phyloP scores from a whole-genome alignment of 441 rosid genomes.

The Kokia cookei region DNA sequence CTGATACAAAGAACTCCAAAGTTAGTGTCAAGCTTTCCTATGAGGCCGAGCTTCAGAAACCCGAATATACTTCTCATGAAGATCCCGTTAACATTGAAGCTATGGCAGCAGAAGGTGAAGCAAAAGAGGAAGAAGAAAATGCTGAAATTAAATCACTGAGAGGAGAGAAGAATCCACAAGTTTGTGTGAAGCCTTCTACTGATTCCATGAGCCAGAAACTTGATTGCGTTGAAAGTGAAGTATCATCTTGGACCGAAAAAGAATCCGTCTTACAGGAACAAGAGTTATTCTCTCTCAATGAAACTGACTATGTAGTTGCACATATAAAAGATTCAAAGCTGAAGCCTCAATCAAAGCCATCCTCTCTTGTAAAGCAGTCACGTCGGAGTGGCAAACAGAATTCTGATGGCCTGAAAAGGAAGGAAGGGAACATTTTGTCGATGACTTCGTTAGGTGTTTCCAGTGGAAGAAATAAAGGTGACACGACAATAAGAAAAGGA shows the following conservation, averaged over 20 bases:
- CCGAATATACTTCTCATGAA: not conserved
- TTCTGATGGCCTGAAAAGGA: not conserved
- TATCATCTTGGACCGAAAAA: constrained; percentile 10
- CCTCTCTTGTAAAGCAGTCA: not conserved
- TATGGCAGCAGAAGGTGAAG: not conserved
- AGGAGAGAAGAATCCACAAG: constrained; percentile 11
- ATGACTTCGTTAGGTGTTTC: constrained; percentile 3
- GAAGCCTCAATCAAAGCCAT: constrained; percentile 10
- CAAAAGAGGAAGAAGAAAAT: constrained; percentile 8
- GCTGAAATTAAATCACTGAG: constrained; percentile 7
- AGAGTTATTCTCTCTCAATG: constrained; percentile 14
- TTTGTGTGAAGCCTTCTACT: constrained; percentile 1
- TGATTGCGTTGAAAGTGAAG: constrained; percentile 9
- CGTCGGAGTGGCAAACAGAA: constrained; percentile 3
- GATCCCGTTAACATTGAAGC: not conserved
- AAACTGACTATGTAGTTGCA: constrained; percentile 3
- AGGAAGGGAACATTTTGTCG: not conserved
- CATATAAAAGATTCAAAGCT: constrained; percentile 10
- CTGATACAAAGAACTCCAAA: not conserved
- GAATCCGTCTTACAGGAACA: constrained; percentile 16
- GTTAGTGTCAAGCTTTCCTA: not conserved
- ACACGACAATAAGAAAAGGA: constrained; percentile 6
- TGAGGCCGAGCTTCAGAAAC: not conserved
- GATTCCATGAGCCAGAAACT: constrained; percentile 5
- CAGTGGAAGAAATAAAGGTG: constrained; percentile 13